A percentile compares a stretch with the other conserved stretches of the same genome.
phyloP scores from a whole-genome alignment of 495 filamentous ascomycete genomes.

The Lophiotrema nucula region DNA sequence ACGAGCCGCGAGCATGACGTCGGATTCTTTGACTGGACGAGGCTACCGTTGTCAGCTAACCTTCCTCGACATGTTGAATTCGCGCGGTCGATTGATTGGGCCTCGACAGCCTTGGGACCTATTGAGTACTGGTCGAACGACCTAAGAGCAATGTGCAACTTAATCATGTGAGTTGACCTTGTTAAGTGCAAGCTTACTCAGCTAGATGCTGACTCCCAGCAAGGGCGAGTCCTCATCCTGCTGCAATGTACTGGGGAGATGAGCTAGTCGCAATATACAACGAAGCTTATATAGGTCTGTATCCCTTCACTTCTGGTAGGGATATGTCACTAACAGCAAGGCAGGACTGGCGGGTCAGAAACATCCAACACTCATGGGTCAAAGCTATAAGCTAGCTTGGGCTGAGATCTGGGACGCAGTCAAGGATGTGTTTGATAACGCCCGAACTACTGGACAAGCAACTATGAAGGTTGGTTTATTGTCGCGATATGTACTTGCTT shows the following conservation, averaged over 20 bases:
- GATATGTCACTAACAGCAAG: not conserved
- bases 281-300: conserved; percentile 56
- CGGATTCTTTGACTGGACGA: conserved; percentile 67
- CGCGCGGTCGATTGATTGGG: conserved; percentile 64
- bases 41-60: conserved; percentile 54
- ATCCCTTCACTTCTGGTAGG: not conserved
- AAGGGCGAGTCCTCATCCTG: conserved; percentile 63
- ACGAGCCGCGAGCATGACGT: conserved; percentile 16
- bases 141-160: conserved; percentile 59
- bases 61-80: conserved; percentile 65
- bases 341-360: conserved; percentile 62
- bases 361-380: conserved; percentile 67
- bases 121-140: conserved; percentile 64
- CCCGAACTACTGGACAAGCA: conserved; percentile 59
- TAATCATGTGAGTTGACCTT: conserved; percentile 54
- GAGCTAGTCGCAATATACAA: conserved; percentile 70
- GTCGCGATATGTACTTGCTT: not conserved
- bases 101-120: conserved; percentile 60
- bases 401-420: conserved; percentile 65
- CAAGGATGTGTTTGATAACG: conserved; percentile 57
- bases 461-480: conserved; percentile 56
- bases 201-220: not conserved
- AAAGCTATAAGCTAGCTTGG: conserved; percentile 63
- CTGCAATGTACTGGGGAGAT: conserved; percentile 70
- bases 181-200: not conserved